phyloP scores from a whole-genome alignment of 176 grass and related monocot genomes.

The Puya raimondii region DNA sequence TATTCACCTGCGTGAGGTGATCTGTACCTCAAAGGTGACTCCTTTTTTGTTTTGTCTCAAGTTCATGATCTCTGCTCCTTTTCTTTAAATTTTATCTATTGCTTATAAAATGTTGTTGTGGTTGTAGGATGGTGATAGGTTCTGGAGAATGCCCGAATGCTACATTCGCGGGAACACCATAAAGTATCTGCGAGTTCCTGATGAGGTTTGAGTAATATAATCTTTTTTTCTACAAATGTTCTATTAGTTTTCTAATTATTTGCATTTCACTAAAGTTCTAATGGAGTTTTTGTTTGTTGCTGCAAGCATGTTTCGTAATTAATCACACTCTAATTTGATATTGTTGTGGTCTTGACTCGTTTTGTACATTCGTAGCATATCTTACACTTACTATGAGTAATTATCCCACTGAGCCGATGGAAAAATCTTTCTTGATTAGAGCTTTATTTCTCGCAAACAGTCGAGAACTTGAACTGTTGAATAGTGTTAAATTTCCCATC shows the following conservation, averaged over 20 bases:
- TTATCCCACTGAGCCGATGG: too few species aligned
- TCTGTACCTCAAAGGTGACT: conserved; percentile 95
- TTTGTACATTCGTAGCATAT: too few species aligned
- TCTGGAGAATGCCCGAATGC: conserved; percentile 99
- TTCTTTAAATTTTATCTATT: background rate
- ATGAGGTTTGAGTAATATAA: conserved; percentile 52
- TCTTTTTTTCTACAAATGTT: background rate
- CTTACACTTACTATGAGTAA: too few species aligned
- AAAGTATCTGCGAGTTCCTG: conserved; percentile 97
- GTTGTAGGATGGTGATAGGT: conserved; percentile 93
- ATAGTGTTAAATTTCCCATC: too few species aligned
- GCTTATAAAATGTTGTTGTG: conserved; percentile 3
- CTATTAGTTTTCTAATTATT: background rate
- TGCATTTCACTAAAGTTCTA: background rate
- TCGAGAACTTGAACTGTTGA: too few species aligned
- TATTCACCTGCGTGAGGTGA: conserved; percentile 97
- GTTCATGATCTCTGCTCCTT: background rate
- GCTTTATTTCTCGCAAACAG: too few species aligned
- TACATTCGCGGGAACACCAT: conserved; percentile 98
- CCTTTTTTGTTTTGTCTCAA: background rate
- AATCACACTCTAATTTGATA: background rate
- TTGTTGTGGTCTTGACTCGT: background rate
- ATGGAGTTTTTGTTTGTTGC: background rate
- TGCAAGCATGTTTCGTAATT: background rate
- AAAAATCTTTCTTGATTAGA: too few species aligned